Conservation (phyloP, 148 eudicot genomes). For the Nyssa sinensis region DNA sequence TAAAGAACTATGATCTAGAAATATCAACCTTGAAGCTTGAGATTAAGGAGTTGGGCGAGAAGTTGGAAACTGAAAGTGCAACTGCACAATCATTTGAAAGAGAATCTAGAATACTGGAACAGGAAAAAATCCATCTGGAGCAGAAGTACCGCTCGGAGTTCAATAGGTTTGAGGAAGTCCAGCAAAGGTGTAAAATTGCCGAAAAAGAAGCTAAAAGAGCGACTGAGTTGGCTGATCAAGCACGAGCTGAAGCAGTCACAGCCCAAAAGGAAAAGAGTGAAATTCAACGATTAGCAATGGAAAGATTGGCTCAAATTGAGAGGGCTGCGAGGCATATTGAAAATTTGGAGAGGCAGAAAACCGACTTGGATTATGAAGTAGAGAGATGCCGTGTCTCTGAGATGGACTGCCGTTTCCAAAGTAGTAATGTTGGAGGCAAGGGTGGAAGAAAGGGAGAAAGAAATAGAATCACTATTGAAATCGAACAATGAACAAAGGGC, state of each 20-base stretch:
- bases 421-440: slow-evolving; percentile 69
- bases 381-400: slow-evolving; percentile 60
- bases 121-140: slow-evolving; percentile 73
- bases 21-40: slow-evolving; percentile 46
- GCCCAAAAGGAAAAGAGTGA: slow-evolving; percentile 77
- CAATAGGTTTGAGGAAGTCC: slow-evolving; percentile 70
- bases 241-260: slow-evolving; percentile 70
- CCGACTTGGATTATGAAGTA: slow-evolving; percentile 47
- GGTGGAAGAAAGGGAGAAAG: slow-evolving; percentile 87
- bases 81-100: slow-evolving; percentile 71
- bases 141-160: slow-evolving; percentile 77
- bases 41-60: slow-evolving; percentile 59
- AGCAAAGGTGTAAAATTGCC: slow-evolving; percentile 75
- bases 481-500: slow-evolving; percentile 84
- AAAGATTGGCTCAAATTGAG: slow-evolving; percentile 76
- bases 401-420: slow-evolving; percentile 61
- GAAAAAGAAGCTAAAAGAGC: slow-evolving; percentile 92
- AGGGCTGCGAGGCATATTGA: slow-evolving; percentile 73
- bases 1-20: slow-evolving; percentile 57
- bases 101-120: slow-evolving; percentile 77
- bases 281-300: slow-evolving; percentile 66
- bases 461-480: slow-evolving; percentile 68
- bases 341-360: slow-evolving; percentile 56
- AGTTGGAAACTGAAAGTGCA: slow-evolving; percentile 55
- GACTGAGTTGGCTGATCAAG: slow-evolving; percentile 76